These are phyloP conservation scores for Lactarius psammicola DNA, from an alignment of 768 basidiomycete genomes.

Conservation along the genomic window DNA sequence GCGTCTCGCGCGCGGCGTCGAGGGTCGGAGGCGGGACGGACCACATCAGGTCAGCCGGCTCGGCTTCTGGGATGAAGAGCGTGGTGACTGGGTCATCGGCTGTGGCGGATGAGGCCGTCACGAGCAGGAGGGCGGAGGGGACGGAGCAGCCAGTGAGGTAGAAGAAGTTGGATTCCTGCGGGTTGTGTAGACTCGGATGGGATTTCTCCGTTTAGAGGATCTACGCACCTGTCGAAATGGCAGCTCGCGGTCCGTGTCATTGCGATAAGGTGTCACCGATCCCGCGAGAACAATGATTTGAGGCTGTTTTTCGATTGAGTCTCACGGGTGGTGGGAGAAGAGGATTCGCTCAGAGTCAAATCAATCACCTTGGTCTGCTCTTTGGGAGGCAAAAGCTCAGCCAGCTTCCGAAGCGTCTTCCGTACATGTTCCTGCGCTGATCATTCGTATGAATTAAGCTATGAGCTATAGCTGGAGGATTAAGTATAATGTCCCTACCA, in stretches of 20 bases:
- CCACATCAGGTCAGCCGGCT: constrained; percentile 82
- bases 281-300: constrained; percentile 71
- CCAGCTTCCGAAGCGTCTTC: constrained; percentile 54
- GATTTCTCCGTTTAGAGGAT: constrained; percentile 31
- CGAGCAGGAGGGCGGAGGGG: constrained; percentile 65
- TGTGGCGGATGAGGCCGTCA: constrained; percentile 53
- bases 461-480: background rate
- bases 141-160: constrained; percentile 81
- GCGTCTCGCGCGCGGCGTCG: constrained; percentile 49
- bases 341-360: background rate
- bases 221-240: constrained; percentile 51
- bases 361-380: constrained; percentile 54
- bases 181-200: background rate
- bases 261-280: constrained; percentile 58
- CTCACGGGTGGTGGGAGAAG: background rate
- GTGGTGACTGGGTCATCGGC: constrained; percentile 43
- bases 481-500: constrained; percentile 2
- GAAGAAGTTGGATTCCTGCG: constrained; percentile 80
- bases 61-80: constrained; percentile 77
- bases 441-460: background rate
- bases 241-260: constrained; percentile 85
- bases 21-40: constrained; percentile 76
- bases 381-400: constrained; percentile 46
- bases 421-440: constrained; percentile 52
- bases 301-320: constrained; percentile 42